Evolutionary conservation across 768 basidiomycete genomes (phyloP).

Genomic region (Auricularia cornea): DNA sequence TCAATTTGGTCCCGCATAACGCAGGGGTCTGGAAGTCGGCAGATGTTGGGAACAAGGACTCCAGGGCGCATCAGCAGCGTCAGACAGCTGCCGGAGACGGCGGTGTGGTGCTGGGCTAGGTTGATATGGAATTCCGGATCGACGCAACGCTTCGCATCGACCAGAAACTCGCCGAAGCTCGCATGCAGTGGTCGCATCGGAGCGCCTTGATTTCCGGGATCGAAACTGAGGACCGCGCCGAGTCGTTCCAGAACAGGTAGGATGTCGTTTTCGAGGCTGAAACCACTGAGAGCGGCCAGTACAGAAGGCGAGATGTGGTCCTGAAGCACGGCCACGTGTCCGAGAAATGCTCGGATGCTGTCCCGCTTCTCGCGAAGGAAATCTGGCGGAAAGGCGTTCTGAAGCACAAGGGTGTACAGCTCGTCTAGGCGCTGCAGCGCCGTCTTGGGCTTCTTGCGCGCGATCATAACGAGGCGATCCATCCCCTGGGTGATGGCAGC

Average conservation of each 20-base stretch:
- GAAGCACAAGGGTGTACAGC: neutral
- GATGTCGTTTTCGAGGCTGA: neutral
- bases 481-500: neutral
- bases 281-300: neutral
- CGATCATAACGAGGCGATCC: neutral
- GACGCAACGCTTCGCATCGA: neutral
- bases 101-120: neutral
- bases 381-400: neutral
- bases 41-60: no score
- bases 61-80: no score
- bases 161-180: neutral
- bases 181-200: neutral
- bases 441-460: neutral
- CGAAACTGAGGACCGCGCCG: neutral
- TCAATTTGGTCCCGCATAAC: no score
- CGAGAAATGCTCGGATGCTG: neutral
- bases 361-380: neutral
- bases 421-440: neutral
- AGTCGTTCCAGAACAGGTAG: neutral
- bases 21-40: no score
- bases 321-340: neutral
- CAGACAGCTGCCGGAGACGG: no score
- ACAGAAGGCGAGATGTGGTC: neutral
- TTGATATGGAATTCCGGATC: neutral
- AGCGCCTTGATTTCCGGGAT: neutral